Evolutionary conservation across 306 rosid genomes (phyloP).

Genomic region (Medicago ruthenica): DNA sequence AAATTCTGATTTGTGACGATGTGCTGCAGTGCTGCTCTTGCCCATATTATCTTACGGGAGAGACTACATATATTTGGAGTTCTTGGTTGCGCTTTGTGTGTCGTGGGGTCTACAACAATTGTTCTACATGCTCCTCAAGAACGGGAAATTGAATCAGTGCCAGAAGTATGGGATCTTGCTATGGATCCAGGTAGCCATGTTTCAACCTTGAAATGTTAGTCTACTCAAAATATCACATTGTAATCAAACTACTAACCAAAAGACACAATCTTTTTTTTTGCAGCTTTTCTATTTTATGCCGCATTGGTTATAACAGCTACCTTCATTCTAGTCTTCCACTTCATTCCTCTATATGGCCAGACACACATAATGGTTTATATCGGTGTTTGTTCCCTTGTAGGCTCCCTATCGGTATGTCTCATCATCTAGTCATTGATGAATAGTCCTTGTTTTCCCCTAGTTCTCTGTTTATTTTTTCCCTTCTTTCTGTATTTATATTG

Average conservation of each 20-base stretch:
- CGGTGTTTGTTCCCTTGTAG: constrained; percentile 99
- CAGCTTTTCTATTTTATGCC: constrained; percentile 93
- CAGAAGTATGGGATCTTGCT: constrained; percentile 98
- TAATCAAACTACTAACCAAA: constrained; percentile 35
- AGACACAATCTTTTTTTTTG: constrained; percentile 44
- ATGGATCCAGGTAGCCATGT: constrained; percentile 90
- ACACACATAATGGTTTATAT: constrained; percentile 98
- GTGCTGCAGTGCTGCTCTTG: constrained; percentile 96
- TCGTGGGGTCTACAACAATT: constrained; percentile 97
- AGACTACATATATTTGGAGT: constrained; percentile 90
- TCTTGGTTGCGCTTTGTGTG: constrained; percentile 95
- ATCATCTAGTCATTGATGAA: constrained; percentile 16
- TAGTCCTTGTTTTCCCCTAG: constrained; percentile 29
- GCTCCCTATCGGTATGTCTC: constrained; percentile 90
- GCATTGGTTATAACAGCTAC: constrained; percentile 75
- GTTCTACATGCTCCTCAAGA: constrained; percentile 99
- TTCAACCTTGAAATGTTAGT: constrained; percentile 24
- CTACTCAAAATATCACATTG: constrained; percentile 18
- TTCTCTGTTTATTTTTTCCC: constrained; percentile 31
- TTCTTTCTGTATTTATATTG: constrained; percentile 33
- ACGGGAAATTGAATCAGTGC: constrained; percentile 85
- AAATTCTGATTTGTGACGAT: constrained; percentile 53
- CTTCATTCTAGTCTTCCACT: constrained; percentile 78
- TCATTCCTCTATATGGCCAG: constrained; percentile 93
- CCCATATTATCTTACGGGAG: constrained; percentile 90